phyloP scores from a whole-genome alignment of 441 rosid species.

The Melastoma candidum region DNA sequence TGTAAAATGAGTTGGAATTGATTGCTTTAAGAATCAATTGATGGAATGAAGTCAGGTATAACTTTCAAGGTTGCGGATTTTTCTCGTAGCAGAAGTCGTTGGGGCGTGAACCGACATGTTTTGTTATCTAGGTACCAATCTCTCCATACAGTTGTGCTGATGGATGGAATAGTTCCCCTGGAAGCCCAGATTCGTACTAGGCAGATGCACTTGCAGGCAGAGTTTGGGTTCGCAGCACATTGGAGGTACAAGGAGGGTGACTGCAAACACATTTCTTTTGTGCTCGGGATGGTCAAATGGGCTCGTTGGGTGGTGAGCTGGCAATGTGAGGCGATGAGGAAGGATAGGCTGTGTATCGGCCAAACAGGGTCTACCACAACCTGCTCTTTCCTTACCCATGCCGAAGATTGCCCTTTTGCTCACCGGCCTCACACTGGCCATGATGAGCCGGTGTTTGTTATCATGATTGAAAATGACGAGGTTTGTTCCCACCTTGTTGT shows the following conservation, averaged over 20 bases:
- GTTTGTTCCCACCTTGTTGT: not conserved
- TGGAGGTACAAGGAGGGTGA: slow-evolving; percentile 97
- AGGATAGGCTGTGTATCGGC: slow-evolving; percentile 38
- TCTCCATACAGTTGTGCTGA: slow-evolving; percentile 77
- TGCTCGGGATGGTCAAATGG: slow-evolving; percentile 97
- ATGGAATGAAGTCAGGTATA: too few relatives aligned
- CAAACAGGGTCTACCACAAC: slow-evolving; percentile 36
- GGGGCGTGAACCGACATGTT: not conserved
- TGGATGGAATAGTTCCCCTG: slow-evolving; percentile 59
- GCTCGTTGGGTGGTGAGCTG: slow-evolving; percentile 90
- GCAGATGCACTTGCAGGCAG: slow-evolving; percentile 94
- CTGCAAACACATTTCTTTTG: slow-evolving; percentile 61
- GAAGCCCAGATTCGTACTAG: slow-evolving; percentile 94
- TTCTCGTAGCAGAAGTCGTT: too few relatives aligned
- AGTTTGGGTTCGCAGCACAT: slow-evolving; percentile 93
- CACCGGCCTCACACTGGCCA: slow-evolving; percentile 8
- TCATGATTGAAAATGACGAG: slow-evolving; percentile 16
- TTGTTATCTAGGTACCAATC: slow-evolving; percentile 58
- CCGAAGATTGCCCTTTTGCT: slow-evolving; percentile 15
- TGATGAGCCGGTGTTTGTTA: slow-evolving; percentile 9
- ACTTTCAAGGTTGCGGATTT: too few relatives aligned
- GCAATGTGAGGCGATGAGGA: slow-evolving; percentile 89
- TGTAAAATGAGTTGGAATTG: not conserved
- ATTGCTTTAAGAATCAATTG: not conserved
- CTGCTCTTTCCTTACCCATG: slow-evolving; percentile 16